Base-by-base conservation (phyloP, 2,329 filamentous ascomycete species). In the Neonectria coccinea region DNA sequence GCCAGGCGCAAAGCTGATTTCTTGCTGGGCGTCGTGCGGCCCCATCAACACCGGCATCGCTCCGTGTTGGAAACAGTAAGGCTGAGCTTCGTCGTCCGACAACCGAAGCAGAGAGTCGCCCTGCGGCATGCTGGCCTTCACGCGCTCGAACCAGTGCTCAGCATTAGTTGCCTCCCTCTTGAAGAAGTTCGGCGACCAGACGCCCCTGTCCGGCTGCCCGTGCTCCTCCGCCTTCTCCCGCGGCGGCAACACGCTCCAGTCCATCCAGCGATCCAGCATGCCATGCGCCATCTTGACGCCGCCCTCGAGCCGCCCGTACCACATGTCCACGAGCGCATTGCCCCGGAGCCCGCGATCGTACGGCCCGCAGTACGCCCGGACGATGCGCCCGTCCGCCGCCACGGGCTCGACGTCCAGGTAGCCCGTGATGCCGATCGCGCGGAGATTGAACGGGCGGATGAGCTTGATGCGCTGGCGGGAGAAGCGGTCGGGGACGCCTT, bases 301-400 rank as follows among this genome's bases (percentile, higher is more conserved):
- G 8, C 76, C 70, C 29, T 73, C 71, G 25, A 78, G 76, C 0
- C 81, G 79, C 1, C 82, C 82, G 67, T 82, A 85, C 77, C 82
- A 80, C 33, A 78, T 73, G 27, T 79, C 76, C 10, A 83, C 65
- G 7, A 80, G 74, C 2, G 74, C 69, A 7, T 76, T 73, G 18
- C 77, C 75, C 41, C 78, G 77, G 14, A 77, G 70, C 2, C 72
- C 67, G 7, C 77, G 70, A 33, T 79, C 76, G 56, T 79, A 81
- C 1, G 77, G 76, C 8, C 79, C 79, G 56, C 76, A 70, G 66
- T 80, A 79, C 45, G 73, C 74, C 58, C 75, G 76, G 54, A 74
- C 70, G 41, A 76, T 70, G 56, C 73, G 73, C 2, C 73, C 76
- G 47, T 79, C 77, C 16, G 71, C 69, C 0, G 76, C 75, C 7